Conservation (phyloP, 2,329 filamentous ascomycete genomes). For the Penicillium brevicompactum region DNA sequence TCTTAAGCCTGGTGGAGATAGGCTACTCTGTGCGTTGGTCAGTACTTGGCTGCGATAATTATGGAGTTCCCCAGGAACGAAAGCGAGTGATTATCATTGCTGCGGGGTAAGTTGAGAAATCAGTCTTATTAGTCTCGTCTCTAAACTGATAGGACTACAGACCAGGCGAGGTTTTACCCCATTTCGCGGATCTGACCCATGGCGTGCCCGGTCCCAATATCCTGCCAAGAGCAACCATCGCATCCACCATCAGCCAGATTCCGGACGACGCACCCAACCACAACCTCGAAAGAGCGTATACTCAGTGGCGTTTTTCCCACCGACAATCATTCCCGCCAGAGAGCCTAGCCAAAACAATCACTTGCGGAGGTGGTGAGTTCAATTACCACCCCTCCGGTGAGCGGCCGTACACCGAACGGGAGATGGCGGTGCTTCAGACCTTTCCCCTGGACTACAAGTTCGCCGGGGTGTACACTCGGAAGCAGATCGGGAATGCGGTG, state of each 20-base stretch:
- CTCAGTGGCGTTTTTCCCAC: slow-evolving; percentile 28
- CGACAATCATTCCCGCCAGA: slow-evolving; percentile 47
- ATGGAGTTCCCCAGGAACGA: slow-evolving; percentile 54
- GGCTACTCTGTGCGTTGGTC: slow-evolving; percentile 74
- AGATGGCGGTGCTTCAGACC: slow-evolving; percentile 69
- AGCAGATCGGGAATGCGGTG: slow-evolving; percentile 79
- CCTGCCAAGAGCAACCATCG: slow-evolving; percentile 44
- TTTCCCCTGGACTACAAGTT: slow-evolving; percentile 68
- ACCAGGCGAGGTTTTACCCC: slow-evolving; percentile 70
- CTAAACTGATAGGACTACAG: slow-evolving; percentile 40
- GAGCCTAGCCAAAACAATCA: slow-evolving; percentile 63
- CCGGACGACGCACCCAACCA: slow-evolving; percentile 46
- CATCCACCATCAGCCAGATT: slow-evolving; percentile 44
- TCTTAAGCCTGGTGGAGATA: slow-evolving; percentile 64
- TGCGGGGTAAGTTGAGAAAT: slow-evolving; percentile 47
- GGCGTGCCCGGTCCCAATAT: slow-evolving; percentile 32
- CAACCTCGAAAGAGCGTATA: slow-evolving; percentile 33
- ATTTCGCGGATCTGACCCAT: slow-evolving; percentile 66
- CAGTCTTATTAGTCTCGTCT: no score
- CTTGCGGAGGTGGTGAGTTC: slow-evolving; percentile 59
- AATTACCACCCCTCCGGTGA: slow-evolving; percentile 68
- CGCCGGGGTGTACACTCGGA: slow-evolving; percentile 41
- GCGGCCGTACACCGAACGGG: slow-evolving; percentile 66
- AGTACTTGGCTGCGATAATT: slow-evolving; percentile 54
- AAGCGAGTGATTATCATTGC: slow-evolving; percentile 56